Base-by-base conservation (phyloP, 2,329 filamentous ascomycete species). In the Capronia americana region DNA sequence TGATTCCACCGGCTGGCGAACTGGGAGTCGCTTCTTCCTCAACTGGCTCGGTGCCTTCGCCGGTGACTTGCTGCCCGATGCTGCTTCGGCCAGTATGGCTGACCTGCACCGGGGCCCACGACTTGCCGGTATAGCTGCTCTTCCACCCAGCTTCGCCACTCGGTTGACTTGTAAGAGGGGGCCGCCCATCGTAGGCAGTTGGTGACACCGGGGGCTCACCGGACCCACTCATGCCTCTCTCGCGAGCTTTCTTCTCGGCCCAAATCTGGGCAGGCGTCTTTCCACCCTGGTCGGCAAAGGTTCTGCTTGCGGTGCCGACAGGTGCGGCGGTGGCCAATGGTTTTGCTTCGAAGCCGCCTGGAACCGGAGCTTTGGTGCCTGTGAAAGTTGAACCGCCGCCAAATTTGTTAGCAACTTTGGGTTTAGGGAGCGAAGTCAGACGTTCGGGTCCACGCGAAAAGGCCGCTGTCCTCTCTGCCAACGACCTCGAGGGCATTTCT, bases 221-320 rank as follows among this genome's bases (percentile, higher is more conserved):
- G 48, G 81, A 82, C 54, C 86, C 89, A 59, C 78, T 83, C 26
- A 78, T 71, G 24, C 86, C 88, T 65, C 89, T 85, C 77, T 95
- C 88, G 67, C 88, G 89, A 44, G 92, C 94, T 83, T 98, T 98
- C 83, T 93, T 96, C 83, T 99, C 95, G 0, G 94, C 94, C 95
- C 95, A 99, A 41, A 97, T 81, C 78, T 99, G 95, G 32, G 95
- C 93, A 6, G 95, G 95, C 4, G 95, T 98, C 83, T 98, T 99
- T 69, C 95, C 95, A 69, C 91, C 93, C 77, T 96, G 84, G 72
- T 97, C 93, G 17, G 95, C 95, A 82, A 98, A 99, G 0, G 93
- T 97, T 74, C 92, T 89, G 80, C 92, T 96, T 44, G 93, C 93
- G 70, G 88, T 85, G 28, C 92, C 93, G 28, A 97, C 85, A 5